Evolutionary conservation across 2,329 filamentous ascomycete genomes (phyloP).

Genomic region (Colletotrichum tofieldiae): DNA sequence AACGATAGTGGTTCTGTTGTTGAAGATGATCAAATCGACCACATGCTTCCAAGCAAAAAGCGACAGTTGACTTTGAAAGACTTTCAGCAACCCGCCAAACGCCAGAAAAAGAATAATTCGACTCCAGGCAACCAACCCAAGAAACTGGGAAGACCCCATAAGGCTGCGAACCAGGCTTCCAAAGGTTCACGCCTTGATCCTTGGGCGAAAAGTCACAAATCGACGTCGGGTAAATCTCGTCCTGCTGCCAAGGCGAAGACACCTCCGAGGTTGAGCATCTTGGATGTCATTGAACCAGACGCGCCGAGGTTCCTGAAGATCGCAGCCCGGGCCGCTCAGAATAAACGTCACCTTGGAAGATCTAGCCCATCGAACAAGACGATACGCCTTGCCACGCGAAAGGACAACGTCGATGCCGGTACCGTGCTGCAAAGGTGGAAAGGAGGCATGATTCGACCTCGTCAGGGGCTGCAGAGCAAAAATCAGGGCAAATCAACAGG

Average conservation of each 20-base stretch:
- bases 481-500: background rate
- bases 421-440: slow-evolving; percentile 71
- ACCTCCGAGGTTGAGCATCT: slow-evolving; percentile 68
- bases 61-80: slow-evolving; percentile 53
- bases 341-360: slow-evolving; percentile 65
- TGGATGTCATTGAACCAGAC: slow-evolving; percentile 70
- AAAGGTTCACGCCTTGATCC: slow-evolving; percentile 19
- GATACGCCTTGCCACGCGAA: slow-evolving; percentile 74
- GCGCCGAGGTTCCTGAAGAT: slow-evolving; percentile 74
- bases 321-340: slow-evolving; percentile 71
- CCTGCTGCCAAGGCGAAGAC: slow-evolving; percentile 46
- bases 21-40: slow-evolving; percentile 68
- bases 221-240: slow-evolving; percentile 13
- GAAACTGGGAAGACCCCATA: slow-evolving; percentile 47
- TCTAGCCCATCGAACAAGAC: slow-evolving; percentile 69
- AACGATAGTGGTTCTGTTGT: slow-evolving; percentile 59
- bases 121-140: slow-evolving; percentile 41
- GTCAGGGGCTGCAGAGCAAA: slow-evolving; percentile 39
- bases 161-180: background rate
- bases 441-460: slow-evolving; percentile 65
- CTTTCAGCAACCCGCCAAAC: slow-evolving; percentile 47
- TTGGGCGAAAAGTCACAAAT: slow-evolving; percentile 12
- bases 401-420: slow-evolving; percentile 72
- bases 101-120: slow-evolving; percentile 45
- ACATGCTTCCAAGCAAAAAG: slow-evolving; percentile 64